Evolutionary conservation across 2,329 filamentous ascomycete species (phyloP).

Genomic region (Exophiala sideris): DNA sequence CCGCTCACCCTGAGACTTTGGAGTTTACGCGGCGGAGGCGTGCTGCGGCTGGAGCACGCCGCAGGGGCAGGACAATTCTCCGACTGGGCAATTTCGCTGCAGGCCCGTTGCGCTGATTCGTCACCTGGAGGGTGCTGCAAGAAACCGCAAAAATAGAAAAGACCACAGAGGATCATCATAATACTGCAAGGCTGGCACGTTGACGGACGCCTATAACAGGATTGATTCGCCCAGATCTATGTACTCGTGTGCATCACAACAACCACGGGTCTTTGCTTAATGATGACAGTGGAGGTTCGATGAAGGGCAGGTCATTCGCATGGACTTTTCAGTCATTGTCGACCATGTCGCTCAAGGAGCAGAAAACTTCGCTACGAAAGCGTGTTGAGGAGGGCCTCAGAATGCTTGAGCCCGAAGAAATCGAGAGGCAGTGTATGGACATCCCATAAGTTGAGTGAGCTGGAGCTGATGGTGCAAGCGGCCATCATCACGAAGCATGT

Average conservation of each 20-base stretch:
- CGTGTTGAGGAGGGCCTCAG: conserved; percentile 17
- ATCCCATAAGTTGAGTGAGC: background rate
- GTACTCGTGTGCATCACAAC: too few relatives aligned
- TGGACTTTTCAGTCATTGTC: conserved; percentile 8
- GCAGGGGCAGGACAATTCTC: too few relatives aligned
- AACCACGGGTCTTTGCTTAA: background rate
- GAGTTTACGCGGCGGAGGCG: conserved; percentile 24
- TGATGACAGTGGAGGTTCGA: background rate
- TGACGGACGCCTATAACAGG: too few relatives aligned
- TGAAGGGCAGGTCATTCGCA: conserved; percentile 7
- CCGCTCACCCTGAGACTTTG: background rate
- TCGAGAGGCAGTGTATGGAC: conserved; percentile 28
- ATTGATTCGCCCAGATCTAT: too few relatives aligned
- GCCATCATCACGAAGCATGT: conserved; percentile 62
- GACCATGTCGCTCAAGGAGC: conserved; percentile 19
- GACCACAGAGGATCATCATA: too few relatives aligned
- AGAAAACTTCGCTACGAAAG: conserved; percentile 27
- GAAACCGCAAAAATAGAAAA: too few relatives aligned
- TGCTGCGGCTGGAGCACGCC: conserved; percentile 2
- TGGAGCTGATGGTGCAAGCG: conserved; percentile 50
- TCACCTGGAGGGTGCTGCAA: background rate
- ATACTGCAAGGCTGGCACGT: too few relatives aligned
- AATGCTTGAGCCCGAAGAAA: conserved; percentile 18
- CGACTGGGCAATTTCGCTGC: too few relatives aligned
- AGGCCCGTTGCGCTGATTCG: too few relatives aligned